These are phyloP conservation scores for Lepiota venenata DNA, from an alignment of 768 basidiomycete genomes.

Conservation along the genomic window DNA sequence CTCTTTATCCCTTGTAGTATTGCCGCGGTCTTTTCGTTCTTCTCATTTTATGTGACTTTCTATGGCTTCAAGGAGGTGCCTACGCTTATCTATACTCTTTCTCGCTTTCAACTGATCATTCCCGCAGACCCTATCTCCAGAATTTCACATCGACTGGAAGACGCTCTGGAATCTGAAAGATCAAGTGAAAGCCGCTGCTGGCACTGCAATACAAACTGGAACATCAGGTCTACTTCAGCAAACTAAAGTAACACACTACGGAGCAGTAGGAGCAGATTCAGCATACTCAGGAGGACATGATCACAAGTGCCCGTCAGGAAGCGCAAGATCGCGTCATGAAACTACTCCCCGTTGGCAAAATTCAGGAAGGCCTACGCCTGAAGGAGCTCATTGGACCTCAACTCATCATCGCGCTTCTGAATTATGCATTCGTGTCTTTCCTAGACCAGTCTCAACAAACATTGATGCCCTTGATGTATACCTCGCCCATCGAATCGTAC, in stretches of 20 bases:
- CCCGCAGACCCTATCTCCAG: slow-evolving; percentile 10
- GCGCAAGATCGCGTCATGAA: neutral
- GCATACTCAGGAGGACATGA: neutral
- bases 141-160: slow-evolving; percentile 1
- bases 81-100: too few species aligned
- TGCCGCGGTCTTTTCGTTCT: slow-evolving; percentile 21
- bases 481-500: slow-evolving; percentile 49
- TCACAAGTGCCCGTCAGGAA: neutral
- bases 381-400: slow-evolving; percentile 21
- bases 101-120: neutral
- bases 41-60: slow-evolving; percentile 15
- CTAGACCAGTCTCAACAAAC: slow-evolving; percentile 25
- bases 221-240: slow-evolving; percentile 1
- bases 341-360: neutral
- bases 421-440: slow-evolving; percentile 27
- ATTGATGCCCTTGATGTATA: slow-evolving; percentile 30
- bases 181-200: neutral
- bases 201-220: neutral
- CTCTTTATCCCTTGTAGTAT: slow-evolving; percentile 34
- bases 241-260: neutral
- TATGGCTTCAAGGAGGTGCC: neutral
- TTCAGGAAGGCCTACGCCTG: slow-evolving; percentile 5
- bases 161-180: neutral
- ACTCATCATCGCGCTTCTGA: slow-evolving; percentile 22
- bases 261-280: neutral